Evolutionary conservation across 2,329 filamentous ascomycete genomes (phyloP).

Genomic region (Escovopsis sp.): DNA sequence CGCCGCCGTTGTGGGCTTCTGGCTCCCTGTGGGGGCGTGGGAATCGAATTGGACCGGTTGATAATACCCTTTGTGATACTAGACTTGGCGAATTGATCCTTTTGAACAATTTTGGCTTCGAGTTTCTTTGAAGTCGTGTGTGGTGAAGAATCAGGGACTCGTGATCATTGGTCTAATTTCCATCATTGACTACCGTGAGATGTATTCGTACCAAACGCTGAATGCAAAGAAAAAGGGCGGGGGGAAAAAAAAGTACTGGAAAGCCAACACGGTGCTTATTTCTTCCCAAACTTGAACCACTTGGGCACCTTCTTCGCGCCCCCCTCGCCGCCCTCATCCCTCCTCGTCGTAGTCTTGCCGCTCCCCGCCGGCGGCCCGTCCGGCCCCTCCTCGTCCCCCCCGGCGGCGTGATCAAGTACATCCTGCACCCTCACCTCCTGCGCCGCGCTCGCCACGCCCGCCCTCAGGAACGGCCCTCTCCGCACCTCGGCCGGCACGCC

Average conservation of each 20-base stretch:
- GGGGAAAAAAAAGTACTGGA: background rate
- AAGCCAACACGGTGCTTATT: slow-evolving; percentile 25
- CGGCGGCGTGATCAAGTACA: slow-evolving; percentile 23
- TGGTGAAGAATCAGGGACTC: background rate
- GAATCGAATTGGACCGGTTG: too few relatives aligned
- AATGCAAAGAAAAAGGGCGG: background rate
- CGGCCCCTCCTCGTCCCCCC: slow-evolving; percentile 22
- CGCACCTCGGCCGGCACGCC: slow-evolving; percentile 41
- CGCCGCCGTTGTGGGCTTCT: too few relatives aligned
- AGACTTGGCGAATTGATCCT: too few relatives aligned
- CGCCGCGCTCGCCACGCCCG: slow-evolving; percentile 44
- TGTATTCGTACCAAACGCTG: background rate
- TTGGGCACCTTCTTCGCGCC: slow-evolving; percentile 43
- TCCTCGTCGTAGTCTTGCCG: slow-evolving; percentile 20
- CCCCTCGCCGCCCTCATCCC: slow-evolving; percentile 21
- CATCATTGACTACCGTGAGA: background rate
- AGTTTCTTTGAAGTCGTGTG: background rate
- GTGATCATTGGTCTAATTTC: background rate
- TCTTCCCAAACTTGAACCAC: slow-evolving; percentile 63
- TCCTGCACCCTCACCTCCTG: slow-evolving; percentile 53
- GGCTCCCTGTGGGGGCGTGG: too few relatives aligned
- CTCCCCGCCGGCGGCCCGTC: slow-evolving; percentile 10
- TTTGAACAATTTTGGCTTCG: too few relatives aligned
- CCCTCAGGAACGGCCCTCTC: slow-evolving; percentile 43
- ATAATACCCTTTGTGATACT: too few relatives aligned